A percentile compares a stretch with the other conserved stretches of the same genome.
phyloP scores from a whole-genome alignment of 2,329 filamentous ascomycete species.

The Claviceps quebecensis region DNA sequence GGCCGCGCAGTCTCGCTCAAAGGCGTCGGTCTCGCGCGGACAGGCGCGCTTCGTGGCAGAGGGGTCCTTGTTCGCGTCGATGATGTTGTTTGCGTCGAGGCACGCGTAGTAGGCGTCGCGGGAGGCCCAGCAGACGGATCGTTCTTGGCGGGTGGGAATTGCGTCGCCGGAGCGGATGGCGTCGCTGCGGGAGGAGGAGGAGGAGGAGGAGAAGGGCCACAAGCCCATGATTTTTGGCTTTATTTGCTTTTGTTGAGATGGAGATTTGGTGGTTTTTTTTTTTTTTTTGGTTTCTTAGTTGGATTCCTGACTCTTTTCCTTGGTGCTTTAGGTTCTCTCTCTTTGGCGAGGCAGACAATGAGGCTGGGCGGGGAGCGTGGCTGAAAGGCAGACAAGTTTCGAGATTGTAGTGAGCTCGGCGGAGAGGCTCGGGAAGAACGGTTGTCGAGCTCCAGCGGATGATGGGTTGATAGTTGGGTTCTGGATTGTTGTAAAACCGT shows the following conservation, averaged over 20 bases:
- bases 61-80: conserved; percentile 47
- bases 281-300: background rate
- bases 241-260: background rate
- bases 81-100: conserved; percentile 65
- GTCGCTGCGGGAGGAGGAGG: conserved; percentile 32
- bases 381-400: background rate
- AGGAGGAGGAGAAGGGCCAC: conserved; percentile 30
- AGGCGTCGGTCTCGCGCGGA: conserved; percentile 32
- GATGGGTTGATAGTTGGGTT: background rate
- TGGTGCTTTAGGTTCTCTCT: no score
- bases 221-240: conserved; percentile 24
- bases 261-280: background rate
- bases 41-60: conserved; percentile 26
- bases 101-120: conserved; percentile 82
- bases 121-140: conserved; percentile 76
- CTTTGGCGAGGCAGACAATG: background rate
- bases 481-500: no score
- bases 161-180: conserved; percentile 38
- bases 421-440: no score
- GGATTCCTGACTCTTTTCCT: background rate
- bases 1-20: conserved; percentile 73
- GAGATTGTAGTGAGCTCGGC: background rate
- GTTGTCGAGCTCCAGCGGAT: background rate
- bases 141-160: conserved; percentile 73
- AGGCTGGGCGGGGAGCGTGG: background rate